These are phyloP conservation scores for Xylaria nigripes DNA, from an alignment of 495 filamentous ascomycete species.

Conservation along the genomic window DNA sequence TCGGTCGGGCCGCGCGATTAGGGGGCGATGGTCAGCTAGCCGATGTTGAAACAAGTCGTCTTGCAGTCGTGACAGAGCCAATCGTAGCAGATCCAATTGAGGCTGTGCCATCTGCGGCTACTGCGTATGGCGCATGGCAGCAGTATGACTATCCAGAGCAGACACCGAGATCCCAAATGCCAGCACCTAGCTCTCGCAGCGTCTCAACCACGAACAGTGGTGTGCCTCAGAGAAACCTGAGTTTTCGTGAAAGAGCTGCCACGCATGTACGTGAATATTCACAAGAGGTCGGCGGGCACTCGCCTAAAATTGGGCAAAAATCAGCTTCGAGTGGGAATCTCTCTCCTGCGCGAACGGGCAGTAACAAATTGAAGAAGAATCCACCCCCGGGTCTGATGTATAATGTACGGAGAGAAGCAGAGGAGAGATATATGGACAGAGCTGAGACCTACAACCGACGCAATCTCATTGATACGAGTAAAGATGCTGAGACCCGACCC, in stretches of 20 bases:
- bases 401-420: slow-evolving; percentile 24
- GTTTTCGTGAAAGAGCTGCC: slow-evolving; percentile 42
- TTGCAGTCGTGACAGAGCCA: slow-evolving; percentile 10
- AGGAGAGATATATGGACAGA: slow-evolving; percentile 19
- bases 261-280: slow-evolving; percentile 29
- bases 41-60: slow-evolving; percentile 6
- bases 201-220: slow-evolving; percentile 16
- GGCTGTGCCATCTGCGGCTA: slow-evolving; percentile 14
- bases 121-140: slow-evolving; percentile 22
- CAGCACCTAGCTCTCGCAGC: slow-evolving; percentile 23
- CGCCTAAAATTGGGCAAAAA: slow-evolving; percentile 17
- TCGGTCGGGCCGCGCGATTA: slow-evolving; percentile 15
- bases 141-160: slow-evolving; percentile 22
- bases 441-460: slow-evolving; percentile 9
- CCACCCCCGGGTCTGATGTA: slow-evolving; percentile 35
- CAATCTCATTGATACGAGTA: slow-evolving; percentile 3
- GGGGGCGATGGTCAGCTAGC: slow-evolving; percentile 11
- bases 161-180: slow-evolving; percentile 19
- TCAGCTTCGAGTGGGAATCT: slow-evolving; percentile 21
- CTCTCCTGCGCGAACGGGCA: slow-evolving; percentile 31
- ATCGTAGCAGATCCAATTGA: slow-evolving; percentile 12
- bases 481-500: background rate
- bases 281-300: slow-evolving; percentile 16
- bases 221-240: slow-evolving; percentile 40
- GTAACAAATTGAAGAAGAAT: slow-evolving; percentile 42